Percentiles rank a stretch among this genome's conserved stretches.
phyloP scores from a whole-genome alignment of 2,329 filamentous ascomycete genomes.

The Ustulina deusta region DNA sequence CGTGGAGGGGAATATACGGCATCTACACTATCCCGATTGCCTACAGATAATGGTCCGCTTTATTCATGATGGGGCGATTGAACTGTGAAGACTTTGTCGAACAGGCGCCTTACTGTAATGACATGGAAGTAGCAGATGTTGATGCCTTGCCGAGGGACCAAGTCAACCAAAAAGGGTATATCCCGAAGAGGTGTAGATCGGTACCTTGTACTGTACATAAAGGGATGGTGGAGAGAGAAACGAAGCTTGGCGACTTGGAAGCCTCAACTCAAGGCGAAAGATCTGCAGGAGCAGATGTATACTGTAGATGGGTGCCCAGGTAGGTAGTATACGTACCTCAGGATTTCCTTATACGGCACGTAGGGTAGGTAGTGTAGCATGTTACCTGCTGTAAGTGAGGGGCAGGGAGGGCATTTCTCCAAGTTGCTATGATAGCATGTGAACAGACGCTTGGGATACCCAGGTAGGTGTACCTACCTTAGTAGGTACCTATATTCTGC shows the following conservation, averaged over 20 bases:
- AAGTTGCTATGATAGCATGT: conserved; percentile 11
- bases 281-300: conserved; percentile 25
- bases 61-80: background rate
- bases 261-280: conserved; percentile 26
- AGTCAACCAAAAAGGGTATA: conserved; percentile 17
- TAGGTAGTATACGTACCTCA: conserved; percentile 10
- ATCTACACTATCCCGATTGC: background rate
- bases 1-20: conserved; percentile 22
- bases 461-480: background rate
- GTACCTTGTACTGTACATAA: conserved; percentile 13
- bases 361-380: background rate
- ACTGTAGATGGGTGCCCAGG: conserved; percentile 1
- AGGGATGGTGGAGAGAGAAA: conserved; percentile 29
- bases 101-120: background rate
- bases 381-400: conserved; percentile 25
- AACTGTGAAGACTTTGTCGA: background rate
- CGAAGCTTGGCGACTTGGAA: conserved; percentile 29
- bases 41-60: background rate
- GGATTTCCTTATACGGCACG: background rate
- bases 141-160: background rate
- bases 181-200: conserved; percentile 23
- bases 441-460: background rate
- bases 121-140: background rate
- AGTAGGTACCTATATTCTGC: conserved; percentile 5
- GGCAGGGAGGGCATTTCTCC: conserved; percentile 6